Evolutionary conservation across 164 flowering plant genomes (phyloP).

Genomic region (Stephania cephalantha): DNA sequence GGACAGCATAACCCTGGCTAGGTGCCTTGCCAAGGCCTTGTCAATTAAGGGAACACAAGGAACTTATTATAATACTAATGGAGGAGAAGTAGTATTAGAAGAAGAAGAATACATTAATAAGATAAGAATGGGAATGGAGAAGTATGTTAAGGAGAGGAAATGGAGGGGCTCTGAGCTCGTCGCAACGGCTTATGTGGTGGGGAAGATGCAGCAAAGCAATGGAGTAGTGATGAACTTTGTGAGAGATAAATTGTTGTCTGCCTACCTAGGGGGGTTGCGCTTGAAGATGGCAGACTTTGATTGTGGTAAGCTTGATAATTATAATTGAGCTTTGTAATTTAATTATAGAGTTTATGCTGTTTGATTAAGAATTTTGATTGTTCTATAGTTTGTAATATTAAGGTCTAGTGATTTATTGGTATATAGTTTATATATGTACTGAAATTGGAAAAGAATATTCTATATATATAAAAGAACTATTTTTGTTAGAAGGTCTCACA

Average conservation of each 20-base stretch:
- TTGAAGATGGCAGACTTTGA: conserved; percentile 35
- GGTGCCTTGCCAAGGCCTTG: conserved; percentile 33
- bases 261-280: conserved; percentile 4
- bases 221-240: conserved; percentile 6
- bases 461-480: no score
- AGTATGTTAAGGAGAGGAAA: conserved; percentile 22
- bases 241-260: conserved; percentile 12
- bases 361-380: no score
- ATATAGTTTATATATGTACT: no score
- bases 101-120: conserved; percentile 24
- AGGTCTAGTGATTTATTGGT: no score
- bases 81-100: neutral
- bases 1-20: conserved; percentile 38
- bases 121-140: conserved; percentile 15
- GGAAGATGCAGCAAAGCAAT: conserved; percentile 10
- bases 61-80: no score
- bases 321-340: no score
- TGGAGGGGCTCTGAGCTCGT: conserved; percentile 28
- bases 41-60: neutral
- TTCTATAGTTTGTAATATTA: no score
- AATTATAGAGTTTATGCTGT: no score
- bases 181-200: conserved; percentile 12
- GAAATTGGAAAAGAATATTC: no score
- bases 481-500: no score
- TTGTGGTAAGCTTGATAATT: conserved; percentile 45